These are phyloP conservation scores for Cladophialophora bantiana DNA, from an alignment of 2,329 filamentous ascomycete species.

Conservation along the genomic window DNA sequence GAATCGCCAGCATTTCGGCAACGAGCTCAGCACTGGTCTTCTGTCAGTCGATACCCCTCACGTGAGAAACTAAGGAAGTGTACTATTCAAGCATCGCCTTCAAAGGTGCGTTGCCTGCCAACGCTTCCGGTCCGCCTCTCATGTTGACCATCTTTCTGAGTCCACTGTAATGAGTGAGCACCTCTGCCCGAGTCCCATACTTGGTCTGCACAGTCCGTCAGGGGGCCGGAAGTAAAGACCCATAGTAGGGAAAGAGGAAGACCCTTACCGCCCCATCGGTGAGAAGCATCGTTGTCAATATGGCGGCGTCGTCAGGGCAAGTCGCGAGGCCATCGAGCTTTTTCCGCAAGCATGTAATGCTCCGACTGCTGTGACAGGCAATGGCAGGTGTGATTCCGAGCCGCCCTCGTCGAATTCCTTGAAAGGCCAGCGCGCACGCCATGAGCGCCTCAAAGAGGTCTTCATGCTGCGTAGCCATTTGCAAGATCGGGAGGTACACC, in stretches of 20 bases:
- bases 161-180: conserved; percentile 5
- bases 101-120: conserved; percentile 1
- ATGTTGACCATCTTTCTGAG: conserved; percentile 15
- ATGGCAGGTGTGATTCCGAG: conserved; percentile 9
- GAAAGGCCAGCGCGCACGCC: conserved; percentile 11
- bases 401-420: background rate
- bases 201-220: conserved; percentile 10
- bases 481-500: background rate
- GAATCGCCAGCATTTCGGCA: conserved; percentile 1
- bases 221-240: background rate
- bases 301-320: conserved; percentile 19
- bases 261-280: conserved; percentile 14
- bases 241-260: background rate
- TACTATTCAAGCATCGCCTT: conserved; percentile 21
- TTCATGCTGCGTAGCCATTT: conserved; percentile 15
- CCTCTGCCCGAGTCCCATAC: conserved; percentile 11
- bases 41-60: background rate
- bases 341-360: conserved; percentile 8
- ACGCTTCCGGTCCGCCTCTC: conserved; percentile 2
- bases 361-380: conserved; percentile 4
- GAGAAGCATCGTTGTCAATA: conserved; percentile 13
- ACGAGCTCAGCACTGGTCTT: conserved; percentile 3
- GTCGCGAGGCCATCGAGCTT: conserved; percentile 10
- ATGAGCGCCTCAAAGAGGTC: conserved; percentile 16
- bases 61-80: background rate